Evolutionary conservation across 768 basidiomycete species (phyloP), one percentile per base, ranked within the genome.

Genomic region (Cystofilobasidium bisporidii): DNA sequence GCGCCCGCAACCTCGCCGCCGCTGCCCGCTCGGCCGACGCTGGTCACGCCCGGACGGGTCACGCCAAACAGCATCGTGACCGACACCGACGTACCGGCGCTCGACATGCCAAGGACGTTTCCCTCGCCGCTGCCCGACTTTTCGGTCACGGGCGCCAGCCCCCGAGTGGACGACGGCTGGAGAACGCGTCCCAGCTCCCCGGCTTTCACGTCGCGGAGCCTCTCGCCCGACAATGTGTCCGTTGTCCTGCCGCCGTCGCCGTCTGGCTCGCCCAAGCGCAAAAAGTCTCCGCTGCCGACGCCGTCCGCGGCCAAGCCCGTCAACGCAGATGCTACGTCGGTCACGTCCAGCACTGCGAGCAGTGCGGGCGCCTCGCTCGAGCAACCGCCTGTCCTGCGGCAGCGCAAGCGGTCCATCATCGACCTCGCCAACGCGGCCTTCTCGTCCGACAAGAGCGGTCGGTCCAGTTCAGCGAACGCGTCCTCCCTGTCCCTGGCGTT

Each of bases 71-170:
- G 24, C 18, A 41, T 15, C 26, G 22, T 22, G 28, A 28, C 50
- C 12, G 50, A 30, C 30, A 2, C 28, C 1, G 53, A 14, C 5
- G 53, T 30, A 30, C 53, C 53, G 8, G 53, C 30, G 53, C 53
- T 56, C 53, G 53, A 56, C 30, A 30, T 56, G 53, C 53, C 53
- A 15, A 11, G 28, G 53, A 56, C 53, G 5, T 56, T 56, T 17
- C 26, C 53, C 28, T 56, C 53, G 53, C 53, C 53, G 18, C 28
- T 56, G 53, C 53, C 53, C 20, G 53, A 56, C 30, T 56, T 56
- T 18, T 56, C 53, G 20, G 28, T 56, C 2, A 56, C 53, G 2
- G 53, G 32, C 8, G 17, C 53, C 9, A 30, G 28, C 9, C 53
- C 53, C 28, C 53, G 53, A 30, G 15, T 5, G 2, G 28, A 32